phyloP scores from a whole-genome alignment of 2,329 filamentous ascomycete genomes.

The Periglandula ipomoeae region DNA sequence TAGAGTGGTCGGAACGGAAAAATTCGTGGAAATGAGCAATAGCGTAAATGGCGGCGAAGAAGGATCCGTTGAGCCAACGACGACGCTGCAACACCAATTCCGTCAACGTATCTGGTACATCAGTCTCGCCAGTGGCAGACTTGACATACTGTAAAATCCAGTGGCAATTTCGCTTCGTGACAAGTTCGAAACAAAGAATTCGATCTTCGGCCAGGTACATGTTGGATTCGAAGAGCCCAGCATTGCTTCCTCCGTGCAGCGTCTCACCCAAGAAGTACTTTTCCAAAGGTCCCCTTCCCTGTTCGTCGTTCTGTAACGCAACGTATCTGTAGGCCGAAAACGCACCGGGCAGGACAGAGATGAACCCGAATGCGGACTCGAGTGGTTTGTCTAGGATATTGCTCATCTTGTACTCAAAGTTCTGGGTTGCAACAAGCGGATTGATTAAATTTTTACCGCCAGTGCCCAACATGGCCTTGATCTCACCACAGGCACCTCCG shows the following conservation, averaged over 20 bases:
- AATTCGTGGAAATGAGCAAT: conserved; percentile 94
- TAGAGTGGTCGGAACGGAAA: conserved; percentile 84
- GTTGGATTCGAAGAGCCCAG: conserved; percentile 95
- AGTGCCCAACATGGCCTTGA: conserved; percentile 90
- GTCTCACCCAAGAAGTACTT: conserved; percentile 98
- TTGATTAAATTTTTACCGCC: conserved; percentile 84
- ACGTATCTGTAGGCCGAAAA: conserved; percentile 97
- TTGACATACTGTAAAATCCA: conserved; percentile 99
- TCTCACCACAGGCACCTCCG: conserved; percentile 93
- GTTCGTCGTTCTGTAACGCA: conserved; percentile 93
- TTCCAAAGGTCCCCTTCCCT: conserved; percentile 81
- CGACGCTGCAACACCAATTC: conserved; percentile 93
- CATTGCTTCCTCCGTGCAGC: conserved; percentile 82
- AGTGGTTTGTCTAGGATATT: conserved; percentile 98
- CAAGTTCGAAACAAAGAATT: conserved; percentile 97
- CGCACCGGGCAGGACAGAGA: conserved; percentile 89
- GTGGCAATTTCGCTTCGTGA: conserved; percentile 92
- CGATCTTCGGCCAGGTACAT: conserved; percentile 99
- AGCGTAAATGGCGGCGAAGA: conserved; percentile 95
- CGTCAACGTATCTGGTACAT: conserved; percentile 88
- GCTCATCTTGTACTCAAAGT: conserved; percentile 99
- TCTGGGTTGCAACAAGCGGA: conserved; percentile 89
- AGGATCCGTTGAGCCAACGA: conserved; percentile 95
- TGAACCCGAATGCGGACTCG: conserved; percentile 96
- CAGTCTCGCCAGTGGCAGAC: conserved; percentile 90